Conservation (phyloP, 73 alveolate species). For the Paramecium primaurelia region DNA sequence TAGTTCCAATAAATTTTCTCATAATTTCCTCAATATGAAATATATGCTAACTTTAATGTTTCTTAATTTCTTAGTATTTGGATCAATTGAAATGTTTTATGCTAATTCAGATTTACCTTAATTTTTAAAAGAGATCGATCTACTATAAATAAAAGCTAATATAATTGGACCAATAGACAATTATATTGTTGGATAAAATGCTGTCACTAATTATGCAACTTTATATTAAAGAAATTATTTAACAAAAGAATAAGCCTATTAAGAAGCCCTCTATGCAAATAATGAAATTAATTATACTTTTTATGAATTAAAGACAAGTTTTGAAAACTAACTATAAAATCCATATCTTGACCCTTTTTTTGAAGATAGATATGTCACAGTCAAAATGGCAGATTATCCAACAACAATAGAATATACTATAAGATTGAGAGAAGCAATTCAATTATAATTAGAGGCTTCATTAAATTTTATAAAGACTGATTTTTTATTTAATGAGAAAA, state of each 20-base stretch:
- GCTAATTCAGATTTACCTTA: background rate
- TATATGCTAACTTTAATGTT: background rate
- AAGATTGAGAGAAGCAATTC: background rate
- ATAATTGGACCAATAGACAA: slow-evolving; percentile 28
- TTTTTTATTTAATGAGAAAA: background rate
- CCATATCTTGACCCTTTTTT: slow-evolving; percentile 28
- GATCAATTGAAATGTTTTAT: background rate
- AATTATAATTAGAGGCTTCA: background rate
- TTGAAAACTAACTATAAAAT: background rate
- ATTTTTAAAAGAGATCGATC: background rate
- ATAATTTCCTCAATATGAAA: background rate
- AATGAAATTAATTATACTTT: background rate
- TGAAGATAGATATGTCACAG: background rate
- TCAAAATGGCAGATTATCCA: background rate
- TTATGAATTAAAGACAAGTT: background rate
- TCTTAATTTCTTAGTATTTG: background rate
- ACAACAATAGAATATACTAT: background rate
- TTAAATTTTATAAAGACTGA: background rate
- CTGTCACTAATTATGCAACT: background rate
- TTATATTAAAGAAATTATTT: background rate
- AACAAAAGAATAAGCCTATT: background rate
- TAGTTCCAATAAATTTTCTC: background rate
- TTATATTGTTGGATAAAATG: background rate
- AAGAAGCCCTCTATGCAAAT: background rate
- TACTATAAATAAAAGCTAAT: background rate